Evolutionary conservation across 495 filamentous ascomycete genomes (phyloP).

Genomic region (Penicillium samsonianum): DNA sequence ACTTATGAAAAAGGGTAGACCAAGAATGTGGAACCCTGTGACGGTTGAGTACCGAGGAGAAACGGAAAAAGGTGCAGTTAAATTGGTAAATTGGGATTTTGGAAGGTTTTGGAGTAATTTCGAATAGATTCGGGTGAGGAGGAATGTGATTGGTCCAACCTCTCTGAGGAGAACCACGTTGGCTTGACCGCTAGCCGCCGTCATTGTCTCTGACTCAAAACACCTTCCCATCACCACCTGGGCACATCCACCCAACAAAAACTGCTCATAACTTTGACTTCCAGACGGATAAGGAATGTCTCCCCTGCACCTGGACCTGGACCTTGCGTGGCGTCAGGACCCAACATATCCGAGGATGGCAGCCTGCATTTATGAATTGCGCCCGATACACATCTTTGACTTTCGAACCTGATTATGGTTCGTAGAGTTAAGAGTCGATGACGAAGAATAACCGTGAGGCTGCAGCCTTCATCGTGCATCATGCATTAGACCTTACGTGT

Average conservation of each 20-base stretch:
- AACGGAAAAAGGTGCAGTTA: constrained; percentile 3
- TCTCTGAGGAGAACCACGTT: constrained; percentile 9
- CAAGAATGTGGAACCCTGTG: constrained; percentile 15
- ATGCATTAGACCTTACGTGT: constrained; percentile 5
- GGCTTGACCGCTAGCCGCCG: constrained; percentile 8
- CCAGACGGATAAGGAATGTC: background rate
- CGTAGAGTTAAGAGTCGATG: constrained; percentile 2
- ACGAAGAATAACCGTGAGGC: constrained; percentile 13
- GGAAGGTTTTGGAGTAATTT: constrained; percentile 2
- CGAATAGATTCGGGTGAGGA: too few species aligned
- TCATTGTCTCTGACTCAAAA: background rate
- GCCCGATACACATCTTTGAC: constrained; percentile 13
- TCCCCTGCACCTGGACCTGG: constrained; percentile 19
- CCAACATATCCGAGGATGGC: constrained; percentile 13
- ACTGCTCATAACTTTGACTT: constrained; percentile 9
- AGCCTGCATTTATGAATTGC: constrained; percentile 1
- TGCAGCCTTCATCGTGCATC: constrained; percentile 18
- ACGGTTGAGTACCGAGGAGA: constrained; percentile 7
- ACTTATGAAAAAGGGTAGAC: constrained; percentile 1
- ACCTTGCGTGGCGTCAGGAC: constrained; percentile 26
- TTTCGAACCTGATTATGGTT: constrained; percentile 8
- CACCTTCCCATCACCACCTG: too few species aligned
- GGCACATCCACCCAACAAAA: too few species aligned
- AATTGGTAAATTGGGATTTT: background rate
- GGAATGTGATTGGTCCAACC: constrained; percentile 16